Conservation (phyloP, 2,329 filamentous ascomycete genomes). For the Paraphaeosphaeria sporulosa region DNA sequence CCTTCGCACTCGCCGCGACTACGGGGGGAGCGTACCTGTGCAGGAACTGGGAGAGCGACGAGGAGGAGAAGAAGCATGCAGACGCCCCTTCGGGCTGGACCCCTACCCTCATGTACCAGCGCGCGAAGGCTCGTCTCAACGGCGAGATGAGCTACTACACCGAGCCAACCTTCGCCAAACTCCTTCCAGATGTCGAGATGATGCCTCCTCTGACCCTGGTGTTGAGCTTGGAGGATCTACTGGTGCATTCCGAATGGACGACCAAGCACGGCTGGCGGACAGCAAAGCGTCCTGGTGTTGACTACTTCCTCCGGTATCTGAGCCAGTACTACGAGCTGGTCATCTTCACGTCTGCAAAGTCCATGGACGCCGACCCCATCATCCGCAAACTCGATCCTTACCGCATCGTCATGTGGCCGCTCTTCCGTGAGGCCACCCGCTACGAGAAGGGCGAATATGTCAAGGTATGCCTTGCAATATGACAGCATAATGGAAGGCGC, state of each 20-base stretch:
- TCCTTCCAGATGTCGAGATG: slow-evolving; percentile 82
- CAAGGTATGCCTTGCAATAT: slow-evolving; percentile 69
- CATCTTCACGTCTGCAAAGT: slow-evolving; percentile 89
- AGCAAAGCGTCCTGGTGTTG: slow-evolving; percentile 91
- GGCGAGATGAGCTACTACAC: slow-evolving; percentile 91
- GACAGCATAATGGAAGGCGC: not conserved
- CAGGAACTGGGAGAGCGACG: slow-evolving; percentile 81
- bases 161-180: slow-evolving; percentile 91
- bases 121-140: slow-evolving; percentile 75
- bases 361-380: slow-evolving; percentile 83
- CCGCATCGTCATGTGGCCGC: slow-evolving; percentile 91
- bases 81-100: slow-evolving; percentile 84
- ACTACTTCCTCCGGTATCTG: slow-evolving; percentile 97
- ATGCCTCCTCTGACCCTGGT: slow-evolving; percentile 91
- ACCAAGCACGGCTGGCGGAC: slow-evolving; percentile 94
- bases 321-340: slow-evolving; percentile 98
- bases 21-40: slow-evolving; percentile 77
- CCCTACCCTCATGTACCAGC: slow-evolving; percentile 77
- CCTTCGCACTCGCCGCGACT: slow-evolving; percentile 64
- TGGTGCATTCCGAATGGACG: slow-evolving; percentile 94
- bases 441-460: slow-evolving; percentile 96
- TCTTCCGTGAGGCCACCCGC: slow-evolving; percentile 95
- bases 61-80: slow-evolving; percentile 72
- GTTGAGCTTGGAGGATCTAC: slow-evolving; percentile 88
- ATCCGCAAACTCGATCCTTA: slow-evolving; percentile 94